Conservation (phyloP, 805 yeast species). For the Ogataea thermomethanolica region DNA sequence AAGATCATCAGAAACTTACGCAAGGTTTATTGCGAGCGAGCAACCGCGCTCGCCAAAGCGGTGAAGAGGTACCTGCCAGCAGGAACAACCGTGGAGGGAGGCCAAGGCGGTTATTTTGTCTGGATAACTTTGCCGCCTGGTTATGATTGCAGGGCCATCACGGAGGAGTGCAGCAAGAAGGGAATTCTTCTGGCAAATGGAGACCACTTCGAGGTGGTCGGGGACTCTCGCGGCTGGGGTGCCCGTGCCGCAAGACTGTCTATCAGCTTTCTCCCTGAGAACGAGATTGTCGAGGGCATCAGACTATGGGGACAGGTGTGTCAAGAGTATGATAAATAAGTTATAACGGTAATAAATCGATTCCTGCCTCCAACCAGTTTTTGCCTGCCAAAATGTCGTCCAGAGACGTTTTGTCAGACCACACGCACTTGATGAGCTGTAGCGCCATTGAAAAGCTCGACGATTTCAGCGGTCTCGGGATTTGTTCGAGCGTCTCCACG, state of each 20-base stretch:
- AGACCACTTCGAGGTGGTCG: slow-evolving; percentile 65
- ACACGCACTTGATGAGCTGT: slow-evolving; percentile 36
- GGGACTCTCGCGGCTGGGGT: slow-evolving; percentile 65
- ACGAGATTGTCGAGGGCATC: slow-evolving; percentile 50
- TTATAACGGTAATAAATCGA: slow-evolving; percentile 41
- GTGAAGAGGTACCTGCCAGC: slow-evolving; percentile 48
- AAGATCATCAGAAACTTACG: slow-evolving; percentile 43
- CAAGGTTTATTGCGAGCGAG: slow-evolving; percentile 45
- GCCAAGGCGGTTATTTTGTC: slow-evolving; percentile 82
- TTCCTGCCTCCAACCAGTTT: slow-evolving; percentile 42
- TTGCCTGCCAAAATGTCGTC: slow-evolving; percentile 36
- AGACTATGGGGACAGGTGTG: slow-evolving; percentile 46
- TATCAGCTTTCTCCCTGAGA: slow-evolving; percentile 47
- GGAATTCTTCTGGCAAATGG: slow-evolving; percentile 71
- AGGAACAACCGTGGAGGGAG: slow-evolving; percentile 53
- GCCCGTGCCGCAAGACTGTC: slow-evolving; percentile 49
- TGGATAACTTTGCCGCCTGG: slow-evolving; percentile 63
- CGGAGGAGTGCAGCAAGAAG: slow-evolving; percentile 36
- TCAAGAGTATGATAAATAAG: slow-evolving; percentile 2
- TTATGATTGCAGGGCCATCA: slow-evolving; percentile 32
- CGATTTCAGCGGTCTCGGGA: slow-evolving; percentile 38
- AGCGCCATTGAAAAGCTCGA: slow-evolving; percentile 38
- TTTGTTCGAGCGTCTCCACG: slow-evolving; percentile 29
- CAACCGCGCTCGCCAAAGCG: slow-evolving; percentile 36
- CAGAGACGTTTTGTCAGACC: slow-evolving; percentile 35